A percentile compares a stretch with the other conserved stretches of the same genome.
Evolutionary conservation across 306 rosid species (phyloP).

Genomic region (Vigna radiata): DNA sequence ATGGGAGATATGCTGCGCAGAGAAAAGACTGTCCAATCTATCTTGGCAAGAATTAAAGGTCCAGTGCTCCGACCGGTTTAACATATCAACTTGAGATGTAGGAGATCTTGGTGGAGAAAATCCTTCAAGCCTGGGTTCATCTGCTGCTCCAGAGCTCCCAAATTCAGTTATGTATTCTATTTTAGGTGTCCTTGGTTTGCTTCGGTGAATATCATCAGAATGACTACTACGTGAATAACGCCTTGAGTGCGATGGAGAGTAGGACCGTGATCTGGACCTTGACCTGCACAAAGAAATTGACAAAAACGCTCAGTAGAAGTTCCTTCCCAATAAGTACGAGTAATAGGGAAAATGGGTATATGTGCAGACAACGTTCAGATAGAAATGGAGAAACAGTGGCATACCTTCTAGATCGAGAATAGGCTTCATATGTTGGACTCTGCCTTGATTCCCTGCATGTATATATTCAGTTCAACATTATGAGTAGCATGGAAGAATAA

Average conservation of each 20-base stretch:
- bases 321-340: neutral
- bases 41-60: slow-evolving; percentile 97
- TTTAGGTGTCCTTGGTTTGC: slow-evolving; percentile 80
- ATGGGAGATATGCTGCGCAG: slow-evolving; percentile 86
- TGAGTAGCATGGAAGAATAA: slow-evolving; percentile 10
- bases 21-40: slow-evolving; percentile 92
- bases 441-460: slow-evolving; percentile 83
- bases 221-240: slow-evolving; percentile 69
- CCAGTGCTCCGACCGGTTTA: slow-evolving; percentile 99
- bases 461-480: slow-evolving; percentile 39
- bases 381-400: neutral
- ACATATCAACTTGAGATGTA: slow-evolving; percentile 77
- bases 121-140: slow-evolving; percentile 70
- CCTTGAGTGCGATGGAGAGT: slow-evolving; percentile 83
- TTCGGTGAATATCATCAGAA: slow-evolving; percentile 77
- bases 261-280: slow-evolving; percentile 78
- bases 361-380: slow-evolving; percentile 16
- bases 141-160: slow-evolving; percentile 78
- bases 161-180: slow-evolving; percentile 96
- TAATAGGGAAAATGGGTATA: slow-evolving; percentile 23
- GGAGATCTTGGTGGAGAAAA: slow-evolving; percentile 95
- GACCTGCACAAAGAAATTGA: slow-evolving; percentile 57
- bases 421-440: slow-evolving; percentile 98
- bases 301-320: slow-evolving; percentile 1
- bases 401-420: slow-evolving; percentile 92